A percentile compares a stretch with the other conserved stretches of the same genome.
Evolutionary conservation across 2,329 filamentous ascomycete genomes (phyloP).

Genomic region (Coleophoma crateriformis): DNA sequence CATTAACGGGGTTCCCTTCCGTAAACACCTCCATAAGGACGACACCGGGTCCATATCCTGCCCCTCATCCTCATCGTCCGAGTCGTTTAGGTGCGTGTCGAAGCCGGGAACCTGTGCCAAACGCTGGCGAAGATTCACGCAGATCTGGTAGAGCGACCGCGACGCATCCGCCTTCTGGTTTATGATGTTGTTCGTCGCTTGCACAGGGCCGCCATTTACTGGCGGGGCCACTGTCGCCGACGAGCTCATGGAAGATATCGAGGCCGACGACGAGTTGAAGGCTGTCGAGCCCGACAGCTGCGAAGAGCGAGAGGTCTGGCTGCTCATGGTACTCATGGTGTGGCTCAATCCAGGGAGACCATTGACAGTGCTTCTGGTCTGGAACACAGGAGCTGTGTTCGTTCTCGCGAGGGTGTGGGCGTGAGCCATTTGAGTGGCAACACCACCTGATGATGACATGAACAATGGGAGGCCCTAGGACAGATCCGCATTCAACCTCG

Average conservation of each 20-base stretch:
- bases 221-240: constrained; percentile 28
- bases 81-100: constrained; percentile 65
- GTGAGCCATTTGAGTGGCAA: constrained; percentile 23
- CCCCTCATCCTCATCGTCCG: constrained; percentile 62
- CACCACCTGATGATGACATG: constrained; percentile 23
- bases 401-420: constrained; percentile 24
- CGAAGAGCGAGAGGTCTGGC: constrained; percentile 43
- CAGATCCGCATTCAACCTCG: constrained; percentile 13
- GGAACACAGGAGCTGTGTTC: constrained; percentile 24
- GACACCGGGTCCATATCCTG: constrained; percentile 77
- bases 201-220: constrained; percentile 53
- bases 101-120: constrained; percentile 81
- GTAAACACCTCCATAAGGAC: constrained; percentile 82
- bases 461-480: constrained; percentile 5
- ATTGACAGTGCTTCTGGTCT: constrained; percentile 13
- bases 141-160: constrained; percentile 91
- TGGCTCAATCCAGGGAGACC: constrained; percentile 17
- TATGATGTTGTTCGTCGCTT: constrained; percentile 89
- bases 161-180: constrained; percentile 93
- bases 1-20: constrained; percentile 77
- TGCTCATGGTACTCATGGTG: constrained; percentile 26
- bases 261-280: constrained; percentile 33
- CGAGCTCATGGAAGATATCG: constrained; percentile 25
- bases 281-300: constrained; percentile 58
- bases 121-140: constrained; percentile 76